A percentile compares a stretch with the other conserved stretches of the same genome.
phyloP scores from a whole-genome alignment of 1,284 basidiomycete genomes.

The Blastosporella zonata region DNA sequence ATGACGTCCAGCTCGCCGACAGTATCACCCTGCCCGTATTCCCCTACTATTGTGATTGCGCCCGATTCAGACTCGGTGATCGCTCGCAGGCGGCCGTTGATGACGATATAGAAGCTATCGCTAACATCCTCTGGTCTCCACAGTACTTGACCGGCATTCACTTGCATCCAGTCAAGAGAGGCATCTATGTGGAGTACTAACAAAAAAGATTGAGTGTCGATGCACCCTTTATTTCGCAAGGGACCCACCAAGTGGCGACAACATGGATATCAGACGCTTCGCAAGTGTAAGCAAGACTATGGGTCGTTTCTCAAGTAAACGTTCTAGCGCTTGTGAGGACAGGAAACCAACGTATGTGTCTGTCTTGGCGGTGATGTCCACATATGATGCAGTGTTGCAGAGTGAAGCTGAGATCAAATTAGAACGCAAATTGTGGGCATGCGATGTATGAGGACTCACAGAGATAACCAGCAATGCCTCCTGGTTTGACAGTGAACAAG shows the following conservation, averaged over 20 bases:
- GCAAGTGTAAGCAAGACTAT: constrained; percentile 96
- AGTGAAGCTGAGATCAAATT: constrained; percentile 64
- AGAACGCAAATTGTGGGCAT: not conserved
- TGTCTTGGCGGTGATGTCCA: constrained; percentile 95
- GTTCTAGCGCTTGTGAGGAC: constrained; percentile 84
- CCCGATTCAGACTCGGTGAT: constrained; percentile 70
- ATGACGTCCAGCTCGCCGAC: constrained; percentile 97
- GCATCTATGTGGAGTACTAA: constrained; percentile 95
- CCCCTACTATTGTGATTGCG: constrained; percentile 80
- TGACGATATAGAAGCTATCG: constrained; percentile 97
- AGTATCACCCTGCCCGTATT: constrained; percentile 92
- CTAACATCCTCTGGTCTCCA: constrained; percentile 89
- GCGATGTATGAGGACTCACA: constrained; percentile 38
- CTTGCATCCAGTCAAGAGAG: constrained; percentile 97
- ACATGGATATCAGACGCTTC: constrained; percentile 89
- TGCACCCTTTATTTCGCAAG: not conserved
- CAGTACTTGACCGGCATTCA: constrained; percentile 88
- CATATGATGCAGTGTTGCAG: constrained; percentile 90
- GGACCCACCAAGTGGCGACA: constrained; percentile 81
- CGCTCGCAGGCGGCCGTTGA: constrained; percentile 93
- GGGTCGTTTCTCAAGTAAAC: constrained; percentile 89
- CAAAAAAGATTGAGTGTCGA: constrained; percentile 4
- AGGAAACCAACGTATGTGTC: constrained; percentile 97
- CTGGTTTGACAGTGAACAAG: constrained; percentile 94
- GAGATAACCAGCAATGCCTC: constrained; percentile 98